These are phyloP conservation scores for Amesomyces nigricolor DNA, from an alignment of 2,329 filamentous ascomycete species.

Conservation along the genomic window DNA sequence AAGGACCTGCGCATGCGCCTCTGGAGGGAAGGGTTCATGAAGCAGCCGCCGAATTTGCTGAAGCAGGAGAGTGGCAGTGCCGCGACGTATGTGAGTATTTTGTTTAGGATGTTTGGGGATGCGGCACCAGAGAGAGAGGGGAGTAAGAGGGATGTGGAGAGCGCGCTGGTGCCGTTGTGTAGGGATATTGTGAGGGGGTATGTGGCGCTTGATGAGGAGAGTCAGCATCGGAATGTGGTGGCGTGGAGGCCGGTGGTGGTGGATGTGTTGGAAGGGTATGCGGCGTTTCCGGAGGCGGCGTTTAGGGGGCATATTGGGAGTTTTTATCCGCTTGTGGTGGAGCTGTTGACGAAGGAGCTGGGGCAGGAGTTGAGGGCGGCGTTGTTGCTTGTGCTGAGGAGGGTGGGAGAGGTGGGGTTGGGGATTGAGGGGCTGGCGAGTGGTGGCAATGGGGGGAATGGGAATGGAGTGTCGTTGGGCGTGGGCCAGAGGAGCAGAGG, in stretches of 20 bases:
- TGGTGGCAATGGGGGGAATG: not conserved
- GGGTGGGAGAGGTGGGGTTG: slow-evolving; percentile 73
- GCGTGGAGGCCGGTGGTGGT: slow-evolving; percentile 97
- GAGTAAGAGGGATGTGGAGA: slow-evolving; percentile 77
- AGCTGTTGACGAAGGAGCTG: slow-evolving; percentile 76
- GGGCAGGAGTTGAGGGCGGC: slow-evolving; percentile 71
- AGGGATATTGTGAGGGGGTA: slow-evolving; percentile 89
- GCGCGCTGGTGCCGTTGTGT: slow-evolving; percentile 87
- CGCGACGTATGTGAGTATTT: slow-evolving; percentile 89
- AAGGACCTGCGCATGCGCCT: slow-evolving; percentile 90
- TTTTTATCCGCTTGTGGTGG: slow-evolving; percentile 83
- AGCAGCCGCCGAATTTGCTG: slow-evolving; percentile 92
- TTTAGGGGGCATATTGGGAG: slow-evolving; percentile 74
- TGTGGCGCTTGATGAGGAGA: slow-evolving; percentile 84
- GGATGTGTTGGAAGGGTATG: slow-evolving; percentile 90
- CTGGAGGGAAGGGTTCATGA: slow-evolving; percentile 99
- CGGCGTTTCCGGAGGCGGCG: slow-evolving; percentile 70
- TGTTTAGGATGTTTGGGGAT: slow-evolving; percentile 97
- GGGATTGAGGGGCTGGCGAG: slow-evolving; percentile 47
- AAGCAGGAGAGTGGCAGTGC: slow-evolving; percentile 95
- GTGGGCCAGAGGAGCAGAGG: slow-evolving; percentile 9
- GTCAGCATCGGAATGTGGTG: slow-evolving; percentile 91
- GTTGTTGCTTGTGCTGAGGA: slow-evolving; percentile 68
- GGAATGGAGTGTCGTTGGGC: not conserved
- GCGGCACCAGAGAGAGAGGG: slow-evolving; percentile 74